A percentile compares a stretch with the other conserved stretches of the same genome.
These are phyloP conservation scores for Penicillium fuscoglaucum DNA, from an alignment of 2,329 filamentous ascomycete species.

Conservation along the genomic window DNA sequence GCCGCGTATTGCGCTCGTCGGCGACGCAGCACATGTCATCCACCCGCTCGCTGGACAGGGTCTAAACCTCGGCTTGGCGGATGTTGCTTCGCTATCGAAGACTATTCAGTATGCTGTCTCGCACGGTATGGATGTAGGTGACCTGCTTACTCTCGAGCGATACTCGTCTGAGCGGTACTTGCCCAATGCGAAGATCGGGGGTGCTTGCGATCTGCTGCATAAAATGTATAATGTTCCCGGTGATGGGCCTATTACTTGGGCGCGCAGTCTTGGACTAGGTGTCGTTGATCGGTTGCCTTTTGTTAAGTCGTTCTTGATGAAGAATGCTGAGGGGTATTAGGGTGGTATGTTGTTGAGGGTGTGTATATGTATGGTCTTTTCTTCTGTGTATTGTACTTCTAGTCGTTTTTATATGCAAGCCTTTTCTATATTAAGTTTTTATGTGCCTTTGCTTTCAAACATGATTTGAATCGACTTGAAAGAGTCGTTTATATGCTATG, in stretches of 20 bases:
- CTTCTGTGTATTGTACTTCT: conserved; percentile 22
- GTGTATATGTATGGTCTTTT: conserved; percentile 6
- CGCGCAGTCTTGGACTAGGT: conserved; percentile 73
- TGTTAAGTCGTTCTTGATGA: conserved; percentile 86
- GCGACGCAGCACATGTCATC: conserved; percentile 92
- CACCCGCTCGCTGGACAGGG: conserved; percentile 95
- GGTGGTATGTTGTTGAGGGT: neutral
- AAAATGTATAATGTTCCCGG: conserved; percentile 79
- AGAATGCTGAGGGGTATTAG: conserved; percentile 51
- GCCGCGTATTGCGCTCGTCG: conserved; percentile 86
- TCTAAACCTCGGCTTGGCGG: conserved; percentile 87
- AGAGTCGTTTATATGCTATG: neutral
- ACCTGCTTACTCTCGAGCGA: conserved; percentile 71
- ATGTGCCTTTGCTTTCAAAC: neutral
- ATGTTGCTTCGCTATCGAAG: conserved; percentile 75
- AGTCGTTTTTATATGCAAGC: conserved; percentile 11
- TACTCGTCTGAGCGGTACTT: conserved; percentile 82
- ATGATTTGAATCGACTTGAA: neutral
- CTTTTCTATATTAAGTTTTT: neutral
- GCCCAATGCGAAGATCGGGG: conserved; percentile 75
- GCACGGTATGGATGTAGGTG: conserved; percentile 86
- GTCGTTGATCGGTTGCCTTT: conserved; percentile 73
- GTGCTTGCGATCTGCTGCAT: conserved; percentile 83
- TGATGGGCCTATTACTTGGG: conserved; percentile 74
- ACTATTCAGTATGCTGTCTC: conserved; percentile 74